Evolutionary conservation across 2,329 filamentous ascomycete genomes (phyloP), one percentile per base, ranked within the genome.

Genomic region (Aspergillus sp.): DNA sequence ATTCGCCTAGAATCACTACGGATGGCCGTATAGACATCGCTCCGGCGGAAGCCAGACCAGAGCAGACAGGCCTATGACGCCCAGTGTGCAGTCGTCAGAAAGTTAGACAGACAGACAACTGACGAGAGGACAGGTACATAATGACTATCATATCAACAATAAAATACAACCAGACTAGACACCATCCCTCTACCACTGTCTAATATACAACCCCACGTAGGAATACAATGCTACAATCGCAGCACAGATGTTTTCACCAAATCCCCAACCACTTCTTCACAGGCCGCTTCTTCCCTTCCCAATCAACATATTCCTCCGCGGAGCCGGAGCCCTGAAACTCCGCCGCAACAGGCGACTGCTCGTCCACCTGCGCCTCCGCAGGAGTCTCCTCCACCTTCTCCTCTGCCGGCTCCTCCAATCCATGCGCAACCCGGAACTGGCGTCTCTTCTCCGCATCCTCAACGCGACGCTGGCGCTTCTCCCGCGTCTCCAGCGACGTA

Each of bases 371-470:
- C 43, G 63, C 61, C 22, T 43, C 57, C 26, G 59, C 62, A 50
- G 62, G 60, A 57, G 76, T 74, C 13, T 67, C 63, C 50, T 72
- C 66, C 47, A 68, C 65, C 26, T 69, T 70, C 53, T 49, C 46
- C 33, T 66, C 66, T 47, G 65, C 68, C 53, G 63, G 67, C 61
- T 75, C 76, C 69, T 91, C 87, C 65, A 95, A 71, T 9, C 90
- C 91, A 77, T 96, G 90, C 55, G 88, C 90, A 73, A 90, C 86
- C 64, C 92, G 85, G 74, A 90, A 99, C 71, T 89, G 85, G 55
- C 83, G 83, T 64, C 93, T 82, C 83, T 96, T 96, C 70, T 87
- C 82, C 24, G 94, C 87, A 74, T 99, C 94, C 60, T 96, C 90
- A 51, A 90, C 80, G 60, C 85, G 85, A 65, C 81, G 81, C 64